Conservation (phyloP, 2,329 filamentous ascomycete genomes). For the Sporothrix luriei region DNA sequence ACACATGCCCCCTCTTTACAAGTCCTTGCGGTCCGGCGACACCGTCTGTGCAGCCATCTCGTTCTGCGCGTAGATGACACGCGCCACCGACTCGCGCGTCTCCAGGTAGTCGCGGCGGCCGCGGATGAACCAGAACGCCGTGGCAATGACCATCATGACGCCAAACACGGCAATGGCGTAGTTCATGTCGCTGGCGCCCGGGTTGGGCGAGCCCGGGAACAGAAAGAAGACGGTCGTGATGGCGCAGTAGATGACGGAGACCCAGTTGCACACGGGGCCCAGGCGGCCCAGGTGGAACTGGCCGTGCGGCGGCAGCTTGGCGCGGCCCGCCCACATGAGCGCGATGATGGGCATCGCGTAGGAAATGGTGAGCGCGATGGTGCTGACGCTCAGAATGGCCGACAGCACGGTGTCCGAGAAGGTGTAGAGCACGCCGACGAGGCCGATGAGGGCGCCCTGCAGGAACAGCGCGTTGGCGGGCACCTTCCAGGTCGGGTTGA, state of each 20-base stretch:
- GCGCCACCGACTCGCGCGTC: conserved; percentile 18
- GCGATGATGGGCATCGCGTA: conserved; percentile 54
- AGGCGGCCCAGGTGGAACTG: conserved; percentile 29
- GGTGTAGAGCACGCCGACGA: conserved; percentile 48
- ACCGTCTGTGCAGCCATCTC: conserved; percentile 13
- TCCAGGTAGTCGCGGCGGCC: conserved; percentile 32
- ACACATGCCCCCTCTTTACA: neutral
- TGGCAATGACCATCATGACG: conserved; percentile 34
- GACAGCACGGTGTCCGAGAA: conserved; percentile 57
- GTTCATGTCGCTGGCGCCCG: conserved; percentile 34
- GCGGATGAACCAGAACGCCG: conserved; percentile 35
- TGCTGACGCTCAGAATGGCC: conserved; percentile 59
- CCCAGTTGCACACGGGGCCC: conserved; percentile 33
- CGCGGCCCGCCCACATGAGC: conserved; percentile 54
- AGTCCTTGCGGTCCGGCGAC: conserved; percentile 1
- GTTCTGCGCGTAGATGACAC: conserved; percentile 30
- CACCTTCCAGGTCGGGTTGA: conserved; percentile 46
- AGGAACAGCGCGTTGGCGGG: conserved; percentile 39
- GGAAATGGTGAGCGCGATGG: conserved; percentile 58
- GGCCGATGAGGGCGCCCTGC: conserved; percentile 30
- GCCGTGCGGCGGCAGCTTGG: conserved; percentile 51
- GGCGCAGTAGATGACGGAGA: conserved; percentile 33
- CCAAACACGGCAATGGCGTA: conserved; percentile 35
- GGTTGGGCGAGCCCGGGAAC: conserved; percentile 34
- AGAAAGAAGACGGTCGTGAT: conserved; percentile 36